Base-by-base conservation (phyloP, 352 stramenopile species). In the Elongisporangium undulatum region DNA sequence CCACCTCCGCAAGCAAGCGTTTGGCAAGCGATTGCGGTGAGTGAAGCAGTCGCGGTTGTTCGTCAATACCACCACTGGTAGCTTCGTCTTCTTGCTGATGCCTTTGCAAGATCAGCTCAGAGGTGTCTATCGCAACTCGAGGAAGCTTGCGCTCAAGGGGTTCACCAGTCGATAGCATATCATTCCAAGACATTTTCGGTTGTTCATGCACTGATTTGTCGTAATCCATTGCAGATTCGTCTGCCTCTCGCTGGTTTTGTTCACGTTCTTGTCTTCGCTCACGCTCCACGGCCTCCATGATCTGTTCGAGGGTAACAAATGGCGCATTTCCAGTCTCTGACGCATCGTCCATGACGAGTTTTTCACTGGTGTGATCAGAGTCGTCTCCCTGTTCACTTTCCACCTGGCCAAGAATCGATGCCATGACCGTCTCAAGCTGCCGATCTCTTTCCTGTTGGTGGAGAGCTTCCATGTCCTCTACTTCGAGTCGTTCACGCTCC, bases 1-100 rank as follows among this genome's bases (percentile, higher is more conserved):
- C 82, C 1, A 92, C 75, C 29, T 81, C 80, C 7, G 80, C 80
- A 7, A 92, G 62, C 24, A 92, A 49, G 12, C 58, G 67, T 29
- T 68, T 77, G 0, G 80, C 74, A 0, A 92, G 72, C 2, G 78
- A 70, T 17, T 61, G 68, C 1, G 82, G 78, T 0, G 82, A 90
- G 51, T 84, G 62, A 12, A 76, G 38, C 0, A 69, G 45, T 8
- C 67, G 53, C 2, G 68, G 39, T 13, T 65, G 22, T 12, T 61
- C 48, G 34, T 78, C 63, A 16, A 53, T 57, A 26, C 51, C 53
- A 17, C 20, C 20, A 1, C 21, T 19, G 2, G 68, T 49, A 21
- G 64, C 62, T 15, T 63, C 51, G 17, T n/a, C 53, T 51, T 63
- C 49, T n/a, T 34, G 59, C 4, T 62, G 34, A 53, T 69, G 57